Percentiles rank a stretch among this genome's conserved stretches.
Conservation (phyloP, 2,329 filamentous ascomycete species). For the Neurospora sp. region DNA sequence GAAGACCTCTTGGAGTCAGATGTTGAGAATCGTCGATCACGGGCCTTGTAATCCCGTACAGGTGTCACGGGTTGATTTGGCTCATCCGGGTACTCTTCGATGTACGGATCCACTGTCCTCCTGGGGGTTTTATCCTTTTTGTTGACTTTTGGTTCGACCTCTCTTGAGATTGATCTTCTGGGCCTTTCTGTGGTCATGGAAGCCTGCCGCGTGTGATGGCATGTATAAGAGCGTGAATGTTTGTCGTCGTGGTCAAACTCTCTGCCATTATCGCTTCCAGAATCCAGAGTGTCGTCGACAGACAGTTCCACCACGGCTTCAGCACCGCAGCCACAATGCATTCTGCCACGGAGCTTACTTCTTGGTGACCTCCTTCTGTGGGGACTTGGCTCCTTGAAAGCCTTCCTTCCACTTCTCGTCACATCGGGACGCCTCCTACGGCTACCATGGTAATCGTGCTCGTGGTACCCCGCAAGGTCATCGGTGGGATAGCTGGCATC, state of each 20-base stretch:
- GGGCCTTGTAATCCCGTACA: slow-evolving; percentile 16
- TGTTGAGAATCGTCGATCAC: slow-evolving; percentile 10
- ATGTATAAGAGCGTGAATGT: background rate
- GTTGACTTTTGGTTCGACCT: slow-evolving; percentile 2
- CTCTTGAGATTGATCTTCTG: slow-evolving; percentile 3
- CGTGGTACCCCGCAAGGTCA: background rate
- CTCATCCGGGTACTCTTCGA: slow-evolving; percentile 19
- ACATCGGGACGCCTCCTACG: background rate
- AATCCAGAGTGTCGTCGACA: slow-evolving; percentile 2
- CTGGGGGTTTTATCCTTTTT: background rate
- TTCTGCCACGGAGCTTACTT: slow-evolving; percentile 4
- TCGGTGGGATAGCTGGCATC: slow-evolving; percentile 9
- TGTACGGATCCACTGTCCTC: slow-evolving; percentile 11
- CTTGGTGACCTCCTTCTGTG: slow-evolving; percentile 6
- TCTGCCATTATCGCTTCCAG: background rate
- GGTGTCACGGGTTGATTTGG: slow-evolving; percentile 10
- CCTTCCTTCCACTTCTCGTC: background rate
- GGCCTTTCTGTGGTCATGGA: background rate
- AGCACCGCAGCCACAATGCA: background rate
- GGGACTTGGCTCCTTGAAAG: background rate
- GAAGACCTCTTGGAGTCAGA: slow-evolving; percentile 8
- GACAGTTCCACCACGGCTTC: slow-evolving; percentile 1
- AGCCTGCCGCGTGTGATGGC: background rate
- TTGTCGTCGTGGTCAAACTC: background rate
- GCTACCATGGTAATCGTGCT: background rate